Evolutionary conservation across 2,329 filamentous ascomycete genomes (phyloP).

Genomic region (Trichoderma afroharzianum): DNA sequence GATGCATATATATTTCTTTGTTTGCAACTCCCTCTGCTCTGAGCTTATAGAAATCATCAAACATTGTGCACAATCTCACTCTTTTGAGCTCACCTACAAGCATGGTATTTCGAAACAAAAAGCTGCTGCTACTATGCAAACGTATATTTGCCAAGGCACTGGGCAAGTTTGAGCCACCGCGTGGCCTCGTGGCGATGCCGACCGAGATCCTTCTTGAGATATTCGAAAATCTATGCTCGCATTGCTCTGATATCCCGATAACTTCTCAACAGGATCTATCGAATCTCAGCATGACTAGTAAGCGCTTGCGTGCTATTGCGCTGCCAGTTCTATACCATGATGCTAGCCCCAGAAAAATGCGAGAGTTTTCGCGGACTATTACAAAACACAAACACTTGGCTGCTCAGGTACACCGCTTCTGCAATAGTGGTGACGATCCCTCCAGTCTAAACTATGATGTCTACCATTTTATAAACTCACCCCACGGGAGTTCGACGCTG

Average conservation of each 20-base stretch:
- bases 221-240: not conserved
- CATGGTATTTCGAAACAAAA: not conserved
- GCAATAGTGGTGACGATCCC: not conserved
- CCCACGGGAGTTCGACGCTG: no score
- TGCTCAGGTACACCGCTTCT: not conserved
- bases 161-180: no score
- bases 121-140: not conserved
- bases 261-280: not conserved
- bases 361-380: not conserved
- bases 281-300: not conserved
- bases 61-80: not conserved
- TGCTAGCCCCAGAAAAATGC: accelerated
- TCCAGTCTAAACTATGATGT: no score
- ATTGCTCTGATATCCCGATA: not conserved
- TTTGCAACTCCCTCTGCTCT: not conserved
- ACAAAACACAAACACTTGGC: not conserved
- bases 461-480: no score
- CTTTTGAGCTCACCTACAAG: not conserved
- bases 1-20: no score
- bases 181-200: not conserved
- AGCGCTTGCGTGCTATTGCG: no score
- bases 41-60: not conserved
- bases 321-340: not conserved
- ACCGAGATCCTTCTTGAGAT: not conserved
- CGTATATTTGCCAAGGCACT: not conserved